A percentile compares a stretch with the other conserved stretches of the same genome.
phyloP scores from a whole-genome alignment of 2,329 filamentous ascomycete species.

The Alternaria gansuensis region DNA sequence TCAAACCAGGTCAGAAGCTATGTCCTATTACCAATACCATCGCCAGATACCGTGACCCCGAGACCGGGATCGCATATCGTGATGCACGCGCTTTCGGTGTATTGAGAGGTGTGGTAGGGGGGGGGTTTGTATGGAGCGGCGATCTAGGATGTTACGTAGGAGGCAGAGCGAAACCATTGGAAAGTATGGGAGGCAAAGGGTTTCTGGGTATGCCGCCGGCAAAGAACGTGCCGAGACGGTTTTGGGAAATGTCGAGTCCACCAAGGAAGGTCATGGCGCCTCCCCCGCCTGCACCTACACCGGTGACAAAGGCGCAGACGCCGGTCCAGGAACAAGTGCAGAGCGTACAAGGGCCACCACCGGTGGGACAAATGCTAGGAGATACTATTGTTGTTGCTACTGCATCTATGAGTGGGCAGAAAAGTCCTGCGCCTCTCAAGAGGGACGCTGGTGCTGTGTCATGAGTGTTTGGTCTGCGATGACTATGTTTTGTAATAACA shows the following conservation, averaged over 20 bases:
- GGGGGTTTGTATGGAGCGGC: conserved; percentile 83
- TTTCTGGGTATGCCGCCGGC: conserved; percentile 66
- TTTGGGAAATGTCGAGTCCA: conserved; percentile 55
- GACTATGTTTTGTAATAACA: background rate
- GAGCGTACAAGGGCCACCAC: background rate
- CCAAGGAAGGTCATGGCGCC: conserved; percentile 22
- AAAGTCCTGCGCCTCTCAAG: background rate
- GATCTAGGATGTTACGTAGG: conserved; percentile 87
- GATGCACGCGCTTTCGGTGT: conserved; percentile 83
- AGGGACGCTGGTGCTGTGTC: background rate
- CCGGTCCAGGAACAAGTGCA: background rate
- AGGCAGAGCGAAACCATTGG: conserved; percentile 52
- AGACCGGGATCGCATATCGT: conserved; percentile 81
- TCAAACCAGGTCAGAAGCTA: conserved; percentile 45
- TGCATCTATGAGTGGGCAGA: background rate
- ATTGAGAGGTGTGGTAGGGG: conserved; percentile 75
- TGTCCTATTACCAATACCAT: conserved; percentile 86
- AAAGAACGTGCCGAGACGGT: conserved; percentile 81
- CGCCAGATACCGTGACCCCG: conserved; percentile 84
- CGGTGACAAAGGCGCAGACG: conserved; percentile 2
- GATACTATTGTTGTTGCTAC: background rate
- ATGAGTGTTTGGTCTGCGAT: background rate
- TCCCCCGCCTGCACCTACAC: conserved; percentile 3
- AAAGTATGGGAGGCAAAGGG: conserved; percentile 41
- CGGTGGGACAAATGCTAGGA: background rate